These are phyloP conservation scores for Boletellus emodensis DNA, from an alignment of 768 basidiomycete genomes.

Conservation along the genomic window DNA sequence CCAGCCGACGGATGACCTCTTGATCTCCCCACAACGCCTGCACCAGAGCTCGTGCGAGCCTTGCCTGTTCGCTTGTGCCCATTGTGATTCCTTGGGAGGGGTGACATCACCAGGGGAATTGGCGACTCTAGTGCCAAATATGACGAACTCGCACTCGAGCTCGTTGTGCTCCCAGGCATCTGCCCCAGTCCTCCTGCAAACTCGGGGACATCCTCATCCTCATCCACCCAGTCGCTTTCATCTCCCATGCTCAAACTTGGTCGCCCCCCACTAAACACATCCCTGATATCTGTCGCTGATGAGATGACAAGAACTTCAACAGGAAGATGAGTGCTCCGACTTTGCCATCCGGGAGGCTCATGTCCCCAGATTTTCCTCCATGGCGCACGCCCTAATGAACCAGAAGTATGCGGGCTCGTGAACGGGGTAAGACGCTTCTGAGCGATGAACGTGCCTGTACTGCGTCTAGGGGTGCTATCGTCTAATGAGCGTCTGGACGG, in stretches of 20 bases:
- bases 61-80: conserved; percentile 36
- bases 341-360: conserved; percentile 84
- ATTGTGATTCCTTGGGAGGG: conserved; percentile 48
- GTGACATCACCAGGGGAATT: conserved; percentile 42
- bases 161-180: conserved; percentile 28
- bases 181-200: conserved; percentile 83
- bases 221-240: conserved; percentile 86
- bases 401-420: conserved; percentile 47
- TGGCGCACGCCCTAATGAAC: conserved; percentile 59
- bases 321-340: conserved; percentile 58
- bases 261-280: conserved; percentile 69
- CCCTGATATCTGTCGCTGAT: conserved; percentile 52
- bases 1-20: conserved; percentile 61
- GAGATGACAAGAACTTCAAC: conserved; percentile 76
- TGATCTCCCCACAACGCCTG: conserved; percentile 31
- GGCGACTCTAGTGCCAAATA: conserved; percentile 33
- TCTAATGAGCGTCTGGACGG: conserved; percentile 47
- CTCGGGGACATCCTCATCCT: conserved; percentile 68
- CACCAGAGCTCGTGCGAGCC: conserved; percentile 20
- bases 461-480: conserved; percentile 39
- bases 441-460: conserved; percentile 65
- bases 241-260: conserved; percentile 59
- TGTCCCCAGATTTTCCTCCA: conserved; percentile 91
- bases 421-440: conserved; percentile 80
- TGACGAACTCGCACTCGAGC: conserved; percentile 23